phyloP scores from a whole-genome alignment of 2,329 filamentous ascomycete species.

The Allantophomopsis lycopodina region DNA sequence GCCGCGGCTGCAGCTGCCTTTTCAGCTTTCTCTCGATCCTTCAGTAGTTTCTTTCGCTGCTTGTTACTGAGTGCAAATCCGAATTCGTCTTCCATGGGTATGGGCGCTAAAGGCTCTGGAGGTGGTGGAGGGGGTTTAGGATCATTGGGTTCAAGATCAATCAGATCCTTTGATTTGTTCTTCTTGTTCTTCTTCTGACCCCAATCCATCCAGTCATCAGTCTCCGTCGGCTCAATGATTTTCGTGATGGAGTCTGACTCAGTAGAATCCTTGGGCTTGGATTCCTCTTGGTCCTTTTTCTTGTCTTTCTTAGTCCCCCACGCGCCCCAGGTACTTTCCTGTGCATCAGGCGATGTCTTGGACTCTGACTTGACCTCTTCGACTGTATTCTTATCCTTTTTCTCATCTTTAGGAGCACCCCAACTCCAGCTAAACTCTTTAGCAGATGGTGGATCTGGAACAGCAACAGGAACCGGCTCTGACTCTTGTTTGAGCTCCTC shows the following conservation, averaged over 20 bases:
- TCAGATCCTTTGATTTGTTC: slow-evolving; percentile 13
- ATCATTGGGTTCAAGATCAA: slow-evolving; percentile 20
- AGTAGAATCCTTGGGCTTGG: slow-evolving; percentile 15
- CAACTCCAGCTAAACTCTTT: slow-evolving; percentile 34
- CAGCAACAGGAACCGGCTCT: slow-evolving; percentile 14
- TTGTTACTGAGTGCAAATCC: slow-evolving; percentile 9
- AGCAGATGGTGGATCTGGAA: slow-evolving; percentile 17
- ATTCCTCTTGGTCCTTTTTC: slow-evolving; percentile 15
- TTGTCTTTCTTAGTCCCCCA: slow-evolving; percentile 29
- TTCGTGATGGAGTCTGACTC: slow-evolving; percentile 16
- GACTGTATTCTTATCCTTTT: slow-evolving; percentile 30
- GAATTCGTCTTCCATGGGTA: slow-evolving; percentile 16
- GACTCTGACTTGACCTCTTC: slow-evolving; percentile 31
- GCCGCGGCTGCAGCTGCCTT: slow-evolving; percentile 8
- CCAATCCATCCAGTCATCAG: slow-evolving; percentile 8
- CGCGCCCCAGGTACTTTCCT: slow-evolving; percentile 27
- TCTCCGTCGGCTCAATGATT: slow-evolving; percentile 21
- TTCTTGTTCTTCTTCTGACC: slow-evolving; percentile 15
- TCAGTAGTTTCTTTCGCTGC: slow-evolving; percentile 5
- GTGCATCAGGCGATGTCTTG: slow-evolving; percentile 28
- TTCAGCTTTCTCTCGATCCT: slow-evolving; percentile 17
- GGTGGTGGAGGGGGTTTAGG: slow-evolving; percentile 15
- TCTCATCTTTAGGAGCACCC: slow-evolving; percentile 31
- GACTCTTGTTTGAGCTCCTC: slow-evolving; percentile 9
- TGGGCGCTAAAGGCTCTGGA: slow-evolving; percentile 16